phyloP scores from a whole-genome alignment of 2,329 filamentous ascomycete genomes.

The Penicillium corylophilum region DNA sequence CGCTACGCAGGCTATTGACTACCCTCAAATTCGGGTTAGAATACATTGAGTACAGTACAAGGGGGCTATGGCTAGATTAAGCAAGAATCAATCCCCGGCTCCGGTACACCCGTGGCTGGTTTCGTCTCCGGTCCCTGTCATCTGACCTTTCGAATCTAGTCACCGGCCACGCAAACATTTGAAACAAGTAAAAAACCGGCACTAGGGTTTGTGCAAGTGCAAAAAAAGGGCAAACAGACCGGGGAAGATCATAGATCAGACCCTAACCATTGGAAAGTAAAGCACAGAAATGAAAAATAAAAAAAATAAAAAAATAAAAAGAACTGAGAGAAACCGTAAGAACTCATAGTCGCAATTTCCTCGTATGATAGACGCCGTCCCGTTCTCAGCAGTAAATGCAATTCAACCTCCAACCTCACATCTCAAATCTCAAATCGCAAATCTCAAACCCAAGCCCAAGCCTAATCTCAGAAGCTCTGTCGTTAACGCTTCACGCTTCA shows the following conservation, averaged over 20 bases:
- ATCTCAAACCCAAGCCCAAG: no score
- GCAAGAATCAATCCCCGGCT: neutral
- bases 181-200: neutral
- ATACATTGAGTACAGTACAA: neutral
- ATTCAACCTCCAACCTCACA: constrained; percentile 6
- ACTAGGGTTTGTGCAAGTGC: constrained; percentile 4
- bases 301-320: neutral
- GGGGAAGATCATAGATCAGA: neutral
- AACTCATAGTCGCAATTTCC: constrained; percentile 22
- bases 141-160: no score
- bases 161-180: neutral
- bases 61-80: neutral
- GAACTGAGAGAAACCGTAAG: constrained; percentile 6
- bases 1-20: neutral
- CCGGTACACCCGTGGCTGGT: neutral
- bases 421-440: no score
- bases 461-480: no score
- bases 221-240: constrained; percentile 1
- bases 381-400: constrained; percentile 9
- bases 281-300: constrained; percentile 7
- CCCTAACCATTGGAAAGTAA: constrained; percentile 2
- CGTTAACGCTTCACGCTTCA: constrained; percentile 18
- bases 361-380: constrained; percentile 16
- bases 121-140: no score
- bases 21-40: neutral